These are phyloP conservation scores for Pseudogymnoascus sp. DNA, from an alignment of 2,329 filamentous ascomycete genomes.

Conservation along the genomic window DNA sequence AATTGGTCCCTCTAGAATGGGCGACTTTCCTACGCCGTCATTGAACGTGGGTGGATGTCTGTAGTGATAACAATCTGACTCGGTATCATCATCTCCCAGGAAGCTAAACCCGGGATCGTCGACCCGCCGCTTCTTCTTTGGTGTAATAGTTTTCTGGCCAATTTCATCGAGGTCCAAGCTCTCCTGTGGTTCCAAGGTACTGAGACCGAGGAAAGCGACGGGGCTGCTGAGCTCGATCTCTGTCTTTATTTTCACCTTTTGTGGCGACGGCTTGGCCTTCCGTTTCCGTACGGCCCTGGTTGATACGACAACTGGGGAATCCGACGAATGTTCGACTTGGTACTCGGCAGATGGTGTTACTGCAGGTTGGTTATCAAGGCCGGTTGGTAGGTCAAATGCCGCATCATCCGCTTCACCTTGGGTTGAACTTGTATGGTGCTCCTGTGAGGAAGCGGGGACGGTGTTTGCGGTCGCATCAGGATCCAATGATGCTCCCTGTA, in stretches of 20 bases:
- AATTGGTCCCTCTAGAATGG: background rate
- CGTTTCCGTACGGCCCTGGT: conserved; percentile 22
- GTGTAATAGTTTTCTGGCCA: conserved; percentile 27
- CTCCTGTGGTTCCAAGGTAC: conserved; percentile 17
- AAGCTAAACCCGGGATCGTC: background rate
- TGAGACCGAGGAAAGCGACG: conserved; percentile 16
- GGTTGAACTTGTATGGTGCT: conserved; percentile 21
- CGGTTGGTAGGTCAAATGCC: background rate
- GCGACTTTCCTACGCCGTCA: background rate
- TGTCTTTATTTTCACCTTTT: conserved; percentile 19
- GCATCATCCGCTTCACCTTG: conserved; percentile 14
- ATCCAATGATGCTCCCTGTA: background rate
- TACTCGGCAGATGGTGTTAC: background rate
- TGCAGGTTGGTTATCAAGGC: background rate
- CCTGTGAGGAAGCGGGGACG: background rate
- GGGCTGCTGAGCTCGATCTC: conserved; percentile 25
- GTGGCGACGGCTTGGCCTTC: conserved; percentile 8
- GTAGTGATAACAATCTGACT: background rate
- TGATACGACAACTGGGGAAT: conserved; percentile 21
- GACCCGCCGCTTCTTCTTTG: conserved; percentile 21
- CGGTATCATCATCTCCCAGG: background rate
- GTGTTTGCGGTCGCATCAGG: background rate
- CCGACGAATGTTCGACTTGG: conserved; percentile 12
- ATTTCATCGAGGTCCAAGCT: conserved; percentile 31
- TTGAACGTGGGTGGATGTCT: background rate